Evolutionary conservation across 208 protist genomes (phyloP).

Genomic region (Wallacemonas sp.): DNA sequence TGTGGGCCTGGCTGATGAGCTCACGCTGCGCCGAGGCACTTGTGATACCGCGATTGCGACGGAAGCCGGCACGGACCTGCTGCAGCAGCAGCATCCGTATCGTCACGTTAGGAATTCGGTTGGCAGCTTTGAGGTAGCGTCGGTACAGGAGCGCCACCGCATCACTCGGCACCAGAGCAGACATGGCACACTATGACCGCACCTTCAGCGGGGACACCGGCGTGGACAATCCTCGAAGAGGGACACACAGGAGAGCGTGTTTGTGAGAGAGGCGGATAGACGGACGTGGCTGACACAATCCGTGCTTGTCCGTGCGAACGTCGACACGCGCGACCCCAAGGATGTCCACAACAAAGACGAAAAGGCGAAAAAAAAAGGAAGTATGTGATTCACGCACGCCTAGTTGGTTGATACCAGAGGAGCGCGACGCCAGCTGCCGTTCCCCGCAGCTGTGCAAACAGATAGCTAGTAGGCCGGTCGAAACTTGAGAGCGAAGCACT

Average conservation of each 20-base stretch:
- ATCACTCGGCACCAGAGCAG: slow-evolving; percentile 74
- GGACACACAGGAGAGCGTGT: no score
- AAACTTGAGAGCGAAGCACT: no score
- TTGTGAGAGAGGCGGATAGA: no score
- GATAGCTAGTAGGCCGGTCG: no score
- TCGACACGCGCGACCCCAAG: no score
- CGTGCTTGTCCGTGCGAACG: background rate
- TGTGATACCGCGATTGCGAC: slow-evolving; percentile 60
- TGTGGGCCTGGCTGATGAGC: slow-evolving; percentile 79
- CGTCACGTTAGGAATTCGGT: slow-evolving; percentile 83
- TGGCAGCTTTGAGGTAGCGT: slow-evolving; percentile 84
- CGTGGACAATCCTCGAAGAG: no score
- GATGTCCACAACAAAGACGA: background rate
- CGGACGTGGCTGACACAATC: no score
- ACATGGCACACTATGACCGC: slow-evolving; percentile 33
- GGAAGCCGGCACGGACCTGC: slow-evolving; percentile 78
- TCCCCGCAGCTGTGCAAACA: no score
- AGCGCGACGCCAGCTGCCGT: no score
- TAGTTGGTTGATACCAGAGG: no score
- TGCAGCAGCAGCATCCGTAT: slow-evolving; percentile 87
- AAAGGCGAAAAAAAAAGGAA: slow-evolving; percentile 9
- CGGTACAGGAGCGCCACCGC: slow-evolving; percentile 82
- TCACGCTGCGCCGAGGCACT: slow-evolving; percentile 80
- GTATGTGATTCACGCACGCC: no score
- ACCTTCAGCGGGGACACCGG: no score